Evolutionary conservation across 805 yeast genomes (phyloP).

Genomic region (Wickerhamiella occidentalis): DNA sequence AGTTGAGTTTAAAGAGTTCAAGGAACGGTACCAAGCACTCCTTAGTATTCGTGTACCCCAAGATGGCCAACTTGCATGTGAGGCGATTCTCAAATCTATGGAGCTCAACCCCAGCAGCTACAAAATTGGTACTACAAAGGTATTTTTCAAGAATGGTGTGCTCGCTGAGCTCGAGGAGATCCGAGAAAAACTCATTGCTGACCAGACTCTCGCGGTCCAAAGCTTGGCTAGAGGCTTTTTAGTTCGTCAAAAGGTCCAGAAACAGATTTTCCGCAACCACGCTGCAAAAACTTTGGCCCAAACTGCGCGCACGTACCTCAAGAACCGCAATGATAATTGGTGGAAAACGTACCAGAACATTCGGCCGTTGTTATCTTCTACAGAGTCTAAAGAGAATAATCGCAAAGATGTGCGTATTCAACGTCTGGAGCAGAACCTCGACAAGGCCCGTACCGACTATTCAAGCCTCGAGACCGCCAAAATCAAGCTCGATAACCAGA

Average conservation of each 20-base stretch:
- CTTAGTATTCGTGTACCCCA: conserved; percentile 28
- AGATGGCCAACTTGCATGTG: conserved; percentile 56
- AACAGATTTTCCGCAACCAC: conserved; percentile 45
- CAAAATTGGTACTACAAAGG: conserved; percentile 58
- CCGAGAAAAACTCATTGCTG: conserved; percentile 52
- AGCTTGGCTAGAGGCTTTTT: conserved; percentile 52
- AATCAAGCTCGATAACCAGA: conserved; percentile 14
- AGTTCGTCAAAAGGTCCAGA: conserved; percentile 38
- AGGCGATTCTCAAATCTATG: conserved; percentile 50
- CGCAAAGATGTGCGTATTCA: conserved; percentile 23
- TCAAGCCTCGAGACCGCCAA: conserved; percentile 15
- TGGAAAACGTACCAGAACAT: conserved; percentile 55
- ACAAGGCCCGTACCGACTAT: conserved; percentile 23
- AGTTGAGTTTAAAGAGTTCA: conserved; percentile 70
- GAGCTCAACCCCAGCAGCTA: conserved; percentile 47
- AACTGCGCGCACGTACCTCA: conserved; percentile 44
- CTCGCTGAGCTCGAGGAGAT: conserved; percentile 64
- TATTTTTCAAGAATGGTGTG: conserved; percentile 67
- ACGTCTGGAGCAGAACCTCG: conserved; percentile 25
- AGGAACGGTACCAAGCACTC: conserved; percentile 60
- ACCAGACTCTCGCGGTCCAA: conserved; percentile 49
- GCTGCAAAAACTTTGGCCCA: conserved; percentile 59
- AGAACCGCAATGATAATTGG: conserved; percentile 56
- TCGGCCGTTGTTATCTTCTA: conserved; percentile 60
- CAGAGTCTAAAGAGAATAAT: conserved; percentile 17